Conservation (phyloP, 495 filamentous ascomycete species). For the Talaromyces proteolyticus region DNA sequence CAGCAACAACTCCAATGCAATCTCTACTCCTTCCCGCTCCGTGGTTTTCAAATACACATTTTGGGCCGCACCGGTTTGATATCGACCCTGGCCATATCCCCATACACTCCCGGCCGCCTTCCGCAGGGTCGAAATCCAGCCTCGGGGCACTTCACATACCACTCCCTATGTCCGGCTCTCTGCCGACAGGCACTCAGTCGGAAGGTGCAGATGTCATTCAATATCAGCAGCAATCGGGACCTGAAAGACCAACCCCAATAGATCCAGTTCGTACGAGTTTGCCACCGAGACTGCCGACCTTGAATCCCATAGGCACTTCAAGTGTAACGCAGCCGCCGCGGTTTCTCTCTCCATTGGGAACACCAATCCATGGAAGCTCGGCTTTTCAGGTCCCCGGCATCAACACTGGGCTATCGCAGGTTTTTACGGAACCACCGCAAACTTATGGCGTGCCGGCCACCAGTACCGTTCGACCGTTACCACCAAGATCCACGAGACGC, state of each 20-base stretch:
- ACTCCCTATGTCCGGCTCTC: constrained; percentile 83
- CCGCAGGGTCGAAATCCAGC: constrained; percentile 62
- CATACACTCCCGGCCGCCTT: constrained; percentile 63
- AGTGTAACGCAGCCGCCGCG: constrained; percentile 7
- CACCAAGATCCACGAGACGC: constrained; percentile 66
- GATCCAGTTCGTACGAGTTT: neutral
- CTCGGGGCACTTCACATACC: constrained; percentile 62
- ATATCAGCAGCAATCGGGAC: constrained; percentile 40
- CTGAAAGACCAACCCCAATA: constrained; percentile 11
- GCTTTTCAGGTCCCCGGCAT: constrained; percentile 7
- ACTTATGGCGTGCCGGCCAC: constrained; percentile 11
- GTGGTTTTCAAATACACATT: constrained; percentile 34
- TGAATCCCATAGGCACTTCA: neutral
- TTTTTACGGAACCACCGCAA: constrained; percentile 16
- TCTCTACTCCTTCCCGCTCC: constrained; percentile 42
- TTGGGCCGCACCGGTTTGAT: constrained; percentile 35
- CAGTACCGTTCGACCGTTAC: constrained; percentile 24
- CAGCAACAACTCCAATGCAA: constrained; percentile 33
- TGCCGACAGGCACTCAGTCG: constrained; percentile 46
- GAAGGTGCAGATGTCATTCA: constrained; percentile 51
- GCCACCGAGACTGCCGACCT: constrained; percentile 3
- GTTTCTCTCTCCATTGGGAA: constrained; percentile 25
- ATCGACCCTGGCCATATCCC: constrained; percentile 59
- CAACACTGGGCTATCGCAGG: constrained; percentile 11
- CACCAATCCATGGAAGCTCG: constrained; percentile 15